Percentiles rank a stretch among this genome's conserved stretches.
These are phyloP conservation scores for Amylocarpus encephaloides DNA, from an alignment of 2,329 filamentous ascomycete species.

Conservation along the genomic window DNA sequence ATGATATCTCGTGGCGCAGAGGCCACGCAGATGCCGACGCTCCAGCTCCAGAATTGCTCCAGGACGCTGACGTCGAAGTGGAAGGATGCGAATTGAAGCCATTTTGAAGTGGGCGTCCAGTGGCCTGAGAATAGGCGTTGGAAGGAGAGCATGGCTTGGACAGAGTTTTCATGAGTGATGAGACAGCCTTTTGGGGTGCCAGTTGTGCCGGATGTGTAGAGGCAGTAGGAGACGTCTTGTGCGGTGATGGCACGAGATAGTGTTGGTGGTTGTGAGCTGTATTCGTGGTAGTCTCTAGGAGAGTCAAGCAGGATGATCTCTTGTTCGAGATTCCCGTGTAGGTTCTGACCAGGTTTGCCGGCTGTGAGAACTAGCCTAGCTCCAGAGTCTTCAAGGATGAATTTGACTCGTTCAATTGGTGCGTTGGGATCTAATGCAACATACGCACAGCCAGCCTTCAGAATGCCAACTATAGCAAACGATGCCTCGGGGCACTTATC, in stretches of 20 bases:
- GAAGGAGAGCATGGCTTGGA: conserved; percentile 86
- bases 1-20: conserved; percentile 78
- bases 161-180: conserved; percentile 80
- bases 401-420: conserved; percentile 30
- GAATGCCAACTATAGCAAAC: conserved; percentile 33
- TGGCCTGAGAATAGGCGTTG: conserved; percentile 68
- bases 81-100: conserved; percentile 89
- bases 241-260: conserved; percentile 19
- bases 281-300: conserved; percentile 18
- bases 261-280: conserved; percentile 21
- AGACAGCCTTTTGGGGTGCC: conserved; percentile 52
- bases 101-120: conserved; percentile 68
- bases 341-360: conserved; percentile 35
- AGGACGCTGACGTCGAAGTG: conserved; percentile 93
- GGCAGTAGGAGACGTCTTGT: conserved; percentile 29
- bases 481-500: conserved; percentile 35
- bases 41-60: conserved; percentile 96
- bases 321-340: conserved; percentile 27
- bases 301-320: conserved; percentile 23
- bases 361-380: conserved; percentile 58
- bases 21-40: conserved; percentile 77
- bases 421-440: conserved; percentile 36
- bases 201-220: conserved; percentile 35
- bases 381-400: conserved; percentile 52
- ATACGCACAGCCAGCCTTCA: conserved; percentile 34